phyloP scores from a whole-genome alignment of 2,329 filamentous ascomycete species.

The Curvularia hawaiiensis region DNA sequence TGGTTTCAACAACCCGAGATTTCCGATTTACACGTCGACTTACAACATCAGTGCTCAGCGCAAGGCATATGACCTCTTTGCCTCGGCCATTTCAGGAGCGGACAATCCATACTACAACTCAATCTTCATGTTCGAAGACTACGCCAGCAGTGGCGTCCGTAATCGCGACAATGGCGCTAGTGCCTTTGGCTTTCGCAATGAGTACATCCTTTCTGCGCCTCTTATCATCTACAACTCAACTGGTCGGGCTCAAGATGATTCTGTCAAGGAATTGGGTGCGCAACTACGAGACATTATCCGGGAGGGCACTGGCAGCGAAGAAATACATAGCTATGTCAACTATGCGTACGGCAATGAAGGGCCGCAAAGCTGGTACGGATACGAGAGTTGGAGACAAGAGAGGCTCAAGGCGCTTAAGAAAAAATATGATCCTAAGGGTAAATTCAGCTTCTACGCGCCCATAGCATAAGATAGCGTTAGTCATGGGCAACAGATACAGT shows the following conservation, averaged over 20 bases:
- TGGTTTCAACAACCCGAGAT: constrained; percentile 32
- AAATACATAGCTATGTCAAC: constrained; percentile 42
- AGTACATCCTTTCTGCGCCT: constrained; percentile 32
- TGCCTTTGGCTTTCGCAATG: constrained; percentile 48
- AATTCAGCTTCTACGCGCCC: constrained; percentile 40
- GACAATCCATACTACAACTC: constrained; percentile 38
- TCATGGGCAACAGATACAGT: neutral
- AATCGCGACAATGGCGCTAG: neutral
- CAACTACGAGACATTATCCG: constrained; percentile 26
- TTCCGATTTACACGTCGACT: constrained; percentile 28
- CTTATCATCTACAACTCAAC: constrained; percentile 27
- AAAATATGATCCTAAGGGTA: constrained; percentile 41
- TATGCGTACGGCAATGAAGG: constrained; percentile 43
- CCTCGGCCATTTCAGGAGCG: constrained; percentile 38
- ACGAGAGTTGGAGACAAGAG: constrained; percentile 39
- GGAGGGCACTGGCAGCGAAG: constrained; percentile 24
- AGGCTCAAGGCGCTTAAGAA: constrained; percentile 40
- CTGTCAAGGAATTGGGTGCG: constrained; percentile 23
- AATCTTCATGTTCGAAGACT: constrained; percentile 63
- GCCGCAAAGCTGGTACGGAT: constrained; percentile 39
- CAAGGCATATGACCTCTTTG: constrained; percentile 48
- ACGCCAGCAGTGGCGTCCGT: constrained; percentile 54
- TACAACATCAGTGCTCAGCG: constrained; percentile 47
- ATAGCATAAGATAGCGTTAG: constrained; percentile 6
- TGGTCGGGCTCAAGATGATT: constrained; percentile 11